A percentile compares a stretch with the other conserved stretches of the same genome.
Conservation (phyloP, 768 basidiomycete genomes). For the Serendipita sp. region DNA sequence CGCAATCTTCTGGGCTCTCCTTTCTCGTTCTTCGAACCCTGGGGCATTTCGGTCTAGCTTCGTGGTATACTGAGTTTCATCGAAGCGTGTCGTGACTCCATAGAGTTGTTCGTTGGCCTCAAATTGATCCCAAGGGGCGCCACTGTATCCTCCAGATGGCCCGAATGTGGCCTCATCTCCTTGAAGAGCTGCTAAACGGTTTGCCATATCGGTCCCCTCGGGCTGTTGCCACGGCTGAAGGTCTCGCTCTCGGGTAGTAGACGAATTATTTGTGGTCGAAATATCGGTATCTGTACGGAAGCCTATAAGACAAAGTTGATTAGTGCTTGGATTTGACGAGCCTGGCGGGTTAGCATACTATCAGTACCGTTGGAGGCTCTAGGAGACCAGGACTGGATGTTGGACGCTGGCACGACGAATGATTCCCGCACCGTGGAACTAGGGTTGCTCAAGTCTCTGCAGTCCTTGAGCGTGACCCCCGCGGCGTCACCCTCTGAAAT, state of each 20-base stretch:
- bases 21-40: slow-evolving; percentile 80
- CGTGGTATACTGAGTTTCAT: slow-evolving; percentile 91
- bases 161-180: slow-evolving; percentile 63
- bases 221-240: slow-evolving; percentile 62
- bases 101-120: slow-evolving; percentile 84
- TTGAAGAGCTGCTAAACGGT: slow-evolving; percentile 16
- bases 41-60: slow-evolving; percentile 69
- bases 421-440: slow-evolving; percentile 55
- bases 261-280: slow-evolving; percentile 29
- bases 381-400: slow-evolving; percentile 57
- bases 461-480: slow-evolving; percentile 64
- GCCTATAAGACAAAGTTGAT: slow-evolving; percentile 25
- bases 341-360: neutral
- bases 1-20: slow-evolving; percentile 73
- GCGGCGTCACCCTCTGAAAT: slow-evolving; percentile 11
- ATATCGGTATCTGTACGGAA: slow-evolving; percentile 79
- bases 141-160: slow-evolving; percentile 25
- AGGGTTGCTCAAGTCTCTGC: slow-evolving; percentile 50
- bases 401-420: slow-evolving; percentile 51
- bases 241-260: slow-evolving; percentile 45
- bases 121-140: slow-evolving; percentile 74
- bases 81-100: slow-evolving; percentile 79
- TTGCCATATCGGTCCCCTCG: slow-evolving; percentile 15
- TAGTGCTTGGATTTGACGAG: slow-evolving; percentile 7
- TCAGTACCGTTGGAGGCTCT: slow-evolving; percentile 53